phyloP scores from a whole-genome alignment of 108 stramenopile genomes.

The Cyclotella atomus region DNA sequence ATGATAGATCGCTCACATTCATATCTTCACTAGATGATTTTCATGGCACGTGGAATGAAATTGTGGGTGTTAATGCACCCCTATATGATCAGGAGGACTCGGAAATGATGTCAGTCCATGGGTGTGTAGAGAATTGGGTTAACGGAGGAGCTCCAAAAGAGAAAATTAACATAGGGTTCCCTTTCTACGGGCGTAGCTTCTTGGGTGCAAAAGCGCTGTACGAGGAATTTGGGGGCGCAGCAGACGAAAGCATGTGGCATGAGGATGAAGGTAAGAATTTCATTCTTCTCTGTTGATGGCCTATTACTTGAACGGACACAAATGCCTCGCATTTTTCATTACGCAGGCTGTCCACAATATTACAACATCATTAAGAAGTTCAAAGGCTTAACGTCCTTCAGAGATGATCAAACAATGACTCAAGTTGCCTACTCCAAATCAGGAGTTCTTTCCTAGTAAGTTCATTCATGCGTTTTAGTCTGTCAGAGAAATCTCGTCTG shows the following conservation, averaged over 20 bases:
- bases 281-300: too few species aligned
- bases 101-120: conserved; percentile 28
- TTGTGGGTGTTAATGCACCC: conserved; percentile 39
- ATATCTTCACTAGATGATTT: too few species aligned
- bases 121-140: conserved; percentile 38
- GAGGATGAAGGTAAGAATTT: conserved; percentile 43
- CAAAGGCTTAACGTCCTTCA: neutral
- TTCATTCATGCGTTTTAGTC: too few species aligned
- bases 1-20: too few species aligned
- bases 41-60: conserved; percentile 39
- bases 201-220: conserved; percentile 23
- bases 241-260: conserved; percentile 15
- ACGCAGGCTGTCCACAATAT: neutral
- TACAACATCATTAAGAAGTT: conserved; percentile 26
- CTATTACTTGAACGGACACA: too few species aligned
- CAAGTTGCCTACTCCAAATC: conserved; percentile 21
- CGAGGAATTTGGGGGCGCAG: conserved; percentile 8
- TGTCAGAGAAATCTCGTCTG: too few species aligned
- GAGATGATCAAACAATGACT: conserved; percentile 34
- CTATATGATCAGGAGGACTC: conserved; percentile 33
- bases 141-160: conserved; percentile 8
- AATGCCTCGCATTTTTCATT: too few species aligned
- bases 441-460: conserved; percentile 30
- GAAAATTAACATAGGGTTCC: conserved; percentile 26
- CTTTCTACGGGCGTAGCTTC: conserved; percentile 33